phyloP scores from a whole-genome alignment of 805 yeast species.

The Dipodascopsis uninucleata region DNA sequence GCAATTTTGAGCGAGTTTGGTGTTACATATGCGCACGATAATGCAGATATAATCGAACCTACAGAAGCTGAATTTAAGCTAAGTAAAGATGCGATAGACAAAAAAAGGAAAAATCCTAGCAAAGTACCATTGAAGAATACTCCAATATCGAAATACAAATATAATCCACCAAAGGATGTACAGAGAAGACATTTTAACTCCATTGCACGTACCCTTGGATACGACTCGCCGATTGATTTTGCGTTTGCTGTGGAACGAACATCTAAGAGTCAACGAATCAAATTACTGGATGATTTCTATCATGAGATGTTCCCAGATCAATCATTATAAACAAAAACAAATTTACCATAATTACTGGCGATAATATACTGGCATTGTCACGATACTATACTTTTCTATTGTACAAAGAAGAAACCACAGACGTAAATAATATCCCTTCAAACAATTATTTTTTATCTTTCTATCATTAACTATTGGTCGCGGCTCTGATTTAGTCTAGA shows the following conservation, averaged over 20 bases:
- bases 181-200: slow-evolving; percentile 17
- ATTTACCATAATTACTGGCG: no score
- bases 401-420: no score
- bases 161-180: slow-evolving; percentile 17
- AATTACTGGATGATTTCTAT: slow-evolving; percentile 12
- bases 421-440: no score
- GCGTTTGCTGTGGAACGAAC: slow-evolving; percentile 15
- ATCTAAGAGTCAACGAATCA: slow-evolving; percentile 4
- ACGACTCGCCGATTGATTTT: slow-evolving; percentile 13
- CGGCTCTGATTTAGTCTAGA: slow-evolving; percentile 51
- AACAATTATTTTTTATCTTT: background rate
- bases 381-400: no score
- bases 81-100: slow-evolving; percentile 7
- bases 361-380: no score
- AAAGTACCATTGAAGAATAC: background rate
- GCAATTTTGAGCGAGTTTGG: slow-evolving; percentile 23
- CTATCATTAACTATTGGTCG: slow-evolving; percentile 37
- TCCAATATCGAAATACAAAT: background rate
- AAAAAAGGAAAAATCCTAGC: background rate
- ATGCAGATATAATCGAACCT: slow-evolving; percentile 17
- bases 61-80: slow-evolving; percentile 14
- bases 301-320: no score
- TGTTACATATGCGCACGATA: slow-evolving; percentile 19
- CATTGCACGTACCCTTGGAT: slow-evolving; percentile 14
- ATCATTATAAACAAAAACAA: no score